These are phyloP conservation scores for Scleromitrula shiraiana DNA, from an alignment of 2,329 filamentous ascomycete genomes.

Conservation along the genomic window DNA sequence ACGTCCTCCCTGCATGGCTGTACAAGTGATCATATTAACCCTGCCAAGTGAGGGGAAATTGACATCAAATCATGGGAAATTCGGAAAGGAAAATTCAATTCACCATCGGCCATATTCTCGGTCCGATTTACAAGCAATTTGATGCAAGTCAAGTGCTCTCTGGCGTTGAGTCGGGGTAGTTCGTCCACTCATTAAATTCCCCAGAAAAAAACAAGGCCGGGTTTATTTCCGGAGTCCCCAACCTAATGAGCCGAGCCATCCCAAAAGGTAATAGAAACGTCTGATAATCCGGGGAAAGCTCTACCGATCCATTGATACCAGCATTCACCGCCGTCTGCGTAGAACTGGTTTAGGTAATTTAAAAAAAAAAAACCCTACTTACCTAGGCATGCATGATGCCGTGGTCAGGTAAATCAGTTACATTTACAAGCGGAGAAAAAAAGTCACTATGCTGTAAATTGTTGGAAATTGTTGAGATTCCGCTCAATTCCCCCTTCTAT, in stretches of 20 bases:
- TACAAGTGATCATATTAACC: constrained; percentile 3
- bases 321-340: not conserved
- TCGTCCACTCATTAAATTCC: not conserved
- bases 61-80: not conserved
- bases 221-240: not conserved
- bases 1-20: not conserved
- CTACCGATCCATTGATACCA: not conserved
- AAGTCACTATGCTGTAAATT: not conserved
- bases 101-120: constrained; percentile 2
- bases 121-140: constrained; percentile 5
- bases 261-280: not conserved
- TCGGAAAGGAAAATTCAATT: not conserved
- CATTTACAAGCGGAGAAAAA: not conserved
- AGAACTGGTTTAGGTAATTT: constrained; percentile 1
- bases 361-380: no score
- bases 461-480: not conserved
- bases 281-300: constrained; percentile 4
- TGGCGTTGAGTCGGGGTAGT: not conserved
- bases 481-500: not conserved
- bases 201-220: not conserved
- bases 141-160: not conserved
- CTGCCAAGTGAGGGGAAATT: constrained; percentile 9
- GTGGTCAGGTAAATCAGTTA: not conserved
- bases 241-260: not conserved
- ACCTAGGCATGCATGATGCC: constrained; percentile 9